Base-by-base conservation (phyloP, 495 filamentous ascomycete species). In the Penicillium subrubescens region DNA sequence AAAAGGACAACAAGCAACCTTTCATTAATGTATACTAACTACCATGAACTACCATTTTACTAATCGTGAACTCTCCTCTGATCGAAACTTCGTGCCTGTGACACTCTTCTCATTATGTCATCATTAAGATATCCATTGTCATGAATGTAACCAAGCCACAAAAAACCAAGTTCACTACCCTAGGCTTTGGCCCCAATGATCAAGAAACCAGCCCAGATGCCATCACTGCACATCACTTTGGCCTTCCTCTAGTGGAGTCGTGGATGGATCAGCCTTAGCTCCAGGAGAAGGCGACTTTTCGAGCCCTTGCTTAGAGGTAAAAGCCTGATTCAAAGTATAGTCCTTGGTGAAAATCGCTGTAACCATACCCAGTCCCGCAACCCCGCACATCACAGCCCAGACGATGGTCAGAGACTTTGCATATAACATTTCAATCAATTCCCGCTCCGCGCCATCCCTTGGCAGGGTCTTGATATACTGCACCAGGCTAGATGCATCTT, bases 391-490 rank as follows among this genome's bases (percentile, higher is more conserved):
- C 25, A 67, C 56, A n/a, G 33, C 51, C 65, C 65, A 67, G 29
- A 67, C 60, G 19, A 51, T 57, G 2, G 39, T 19, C 51, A 67
- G 34, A 0, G 65, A 52, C 51, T 63, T 55, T 0, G 65, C 60
- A 34, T 67, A 67, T 21, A 63, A 8, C 3, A 11, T 15, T 19
- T 59, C 56, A 46, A 67, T 59, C 17, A 62, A 23, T 0, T n/a
- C 17, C 15, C 55, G 56, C 33, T 37, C 44, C 14, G 59, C 37
- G 15, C 64, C 62, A 3, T 34, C 57, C 3, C n/a, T 29, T 2
- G 68, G 59, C 14, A 76, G 39, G 12, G 67, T 60, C 60, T 75
- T 72, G 50, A 75, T 73, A 64, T 72, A 73, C 48, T 74, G 66
- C 25, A 74, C 75, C 33, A 77, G 58, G 46, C 64, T 67, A 29